Base-by-base conservation (phyloP, 1,139 yeast genomes). In the Yamadazyma triangularis region DNA sequence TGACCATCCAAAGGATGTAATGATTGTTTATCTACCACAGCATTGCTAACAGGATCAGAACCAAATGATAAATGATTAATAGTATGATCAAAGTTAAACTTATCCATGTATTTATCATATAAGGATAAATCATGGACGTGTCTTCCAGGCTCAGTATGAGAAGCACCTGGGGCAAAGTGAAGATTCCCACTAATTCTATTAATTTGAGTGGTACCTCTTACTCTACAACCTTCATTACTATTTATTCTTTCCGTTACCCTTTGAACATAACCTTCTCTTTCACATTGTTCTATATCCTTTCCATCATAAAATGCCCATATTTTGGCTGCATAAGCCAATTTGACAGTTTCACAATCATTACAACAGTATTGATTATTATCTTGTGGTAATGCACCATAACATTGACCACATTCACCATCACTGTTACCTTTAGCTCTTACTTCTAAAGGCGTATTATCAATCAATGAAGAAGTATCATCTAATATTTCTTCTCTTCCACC, bases 241-340 rank as follows among this genome's bases (percentile, higher is more conserved):
- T 70, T 54, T 36, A 85, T 64, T 46, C 82, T 70, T 11, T 68
- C 72, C 30, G 64, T 70, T 32, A 89, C 58, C 25, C 63, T 64
- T 13, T 64, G 53, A 24, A 86, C 94, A 55, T 85, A 88, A 8
- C 95, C 93, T 54, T 88, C 96, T 8, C 64, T 64, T 51, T 86
- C 96, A 69, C 98, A 91, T 59, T 89, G 97, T 40, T 78, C 86
- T 38, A 91, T 77, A 39, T 84, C 77, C 32, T 72, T 68, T 34
- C 97, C 97, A 52, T 91, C 97, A 47, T 62, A 82, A 56, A 91
- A 89, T 3, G 84, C 91, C 98, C 98, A 91, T 21, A 77, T 78
- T 16, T 64, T 70, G 13, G 70, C 73, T 15, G 85, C 79, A 52
- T 89, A 91, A 1, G 96, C 96, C 44, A 69, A 59, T 38, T 77